Evolutionary conservation across 1,139 yeast genomes (phyloP).

Genomic region (Saccharomycopsis hybrid): DNA sequence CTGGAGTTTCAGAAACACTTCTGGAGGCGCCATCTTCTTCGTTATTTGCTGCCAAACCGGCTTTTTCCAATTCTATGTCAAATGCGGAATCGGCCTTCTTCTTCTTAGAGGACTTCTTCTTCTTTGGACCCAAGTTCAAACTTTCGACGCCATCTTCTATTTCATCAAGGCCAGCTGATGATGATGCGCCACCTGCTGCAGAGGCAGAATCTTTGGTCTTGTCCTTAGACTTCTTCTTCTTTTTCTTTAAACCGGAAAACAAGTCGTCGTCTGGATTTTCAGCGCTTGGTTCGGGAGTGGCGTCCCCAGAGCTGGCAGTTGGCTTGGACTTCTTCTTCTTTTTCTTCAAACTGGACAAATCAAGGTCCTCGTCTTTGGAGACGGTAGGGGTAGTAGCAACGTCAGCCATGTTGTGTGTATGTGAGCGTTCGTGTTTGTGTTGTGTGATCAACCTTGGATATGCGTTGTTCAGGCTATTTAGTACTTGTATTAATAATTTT

Average conservation of each 20-base stretch:
- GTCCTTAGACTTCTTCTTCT: conserved; percentile 77
- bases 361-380: conserved; percentile 3
- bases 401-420: background rate
- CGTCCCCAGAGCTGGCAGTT: background rate
- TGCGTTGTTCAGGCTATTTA: no score
- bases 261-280: conserved; percentile 43
- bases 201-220: conserved; percentile 34
- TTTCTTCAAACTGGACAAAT: conserved; percentile 7
- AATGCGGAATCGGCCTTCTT: conserved; percentile 65
- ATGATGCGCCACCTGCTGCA: conserved; percentile 32
- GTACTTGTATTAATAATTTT: no score
- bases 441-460: no score
- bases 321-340: conserved; percentile 10
- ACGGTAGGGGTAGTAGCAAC: background rate
- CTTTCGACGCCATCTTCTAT: conserved; percentile 64
- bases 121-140: conserved; percentile 72
- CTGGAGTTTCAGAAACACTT: conserved; percentile 30
- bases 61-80: conserved; percentile 84
- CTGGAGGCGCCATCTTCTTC: conserved; percentile 22
- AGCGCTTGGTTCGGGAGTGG: conserved; percentile 7
- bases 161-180: conserved; percentile 44
- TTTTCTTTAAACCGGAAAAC: conserved; percentile 68
- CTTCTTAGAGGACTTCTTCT: conserved; percentile 48
- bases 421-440: background rate
- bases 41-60: conserved; percentile 54